Base-by-base conservation (phyloP, 2,329 filamentous ascomycete genomes). In the Phialophora chinensis region DNA sequence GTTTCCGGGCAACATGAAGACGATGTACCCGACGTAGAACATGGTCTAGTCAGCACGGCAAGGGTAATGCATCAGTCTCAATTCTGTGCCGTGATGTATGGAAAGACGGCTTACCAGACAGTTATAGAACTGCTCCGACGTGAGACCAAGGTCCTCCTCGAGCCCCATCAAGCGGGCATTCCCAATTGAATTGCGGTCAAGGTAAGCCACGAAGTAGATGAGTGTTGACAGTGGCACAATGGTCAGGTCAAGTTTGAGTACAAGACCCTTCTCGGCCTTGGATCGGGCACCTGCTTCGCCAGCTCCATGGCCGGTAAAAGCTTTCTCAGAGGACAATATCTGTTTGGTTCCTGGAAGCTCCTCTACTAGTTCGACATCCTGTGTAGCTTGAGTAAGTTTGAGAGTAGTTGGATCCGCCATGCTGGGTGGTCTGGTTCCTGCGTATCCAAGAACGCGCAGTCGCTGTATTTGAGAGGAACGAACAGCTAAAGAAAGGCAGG, bases 181-280 rank as follows among this genome's bases (percentile, higher is more conserved):
- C 29, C 57, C 57, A 23, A 50, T 60, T 14, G 35, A 60, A 12
- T 60, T 60, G 14, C 57, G 57, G 27, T 60, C 57, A 47, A 60
- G 57, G 42, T 60, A 60, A 20, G 57, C 57, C 14, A 60, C 57
- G 17, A 60, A 60, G 17, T 49, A 60, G 57, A 60, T 60, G 57
- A 60, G 57, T 14, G 23, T 27, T 31, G 42, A 25, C 25, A 60
- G 17, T 2, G 57, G 57, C 2, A 60, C 27, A 23, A 60, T 25
- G 27, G 44, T 50, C 38, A 50, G 14, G 47, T 60, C 57, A 23
- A 60, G 42, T 35, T 49, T 60, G 57, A 17, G 23, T 8, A 60
- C 14, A 29, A 60, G 42, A 8, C 42, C 10, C 44, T 50, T 60
- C 27, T 60, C 57, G 23, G 25, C 57, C 44, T 49, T 49, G 44